Evolutionary conservation across 805 yeast species (phyloP).

Genomic region (Candida alai): DNA sequence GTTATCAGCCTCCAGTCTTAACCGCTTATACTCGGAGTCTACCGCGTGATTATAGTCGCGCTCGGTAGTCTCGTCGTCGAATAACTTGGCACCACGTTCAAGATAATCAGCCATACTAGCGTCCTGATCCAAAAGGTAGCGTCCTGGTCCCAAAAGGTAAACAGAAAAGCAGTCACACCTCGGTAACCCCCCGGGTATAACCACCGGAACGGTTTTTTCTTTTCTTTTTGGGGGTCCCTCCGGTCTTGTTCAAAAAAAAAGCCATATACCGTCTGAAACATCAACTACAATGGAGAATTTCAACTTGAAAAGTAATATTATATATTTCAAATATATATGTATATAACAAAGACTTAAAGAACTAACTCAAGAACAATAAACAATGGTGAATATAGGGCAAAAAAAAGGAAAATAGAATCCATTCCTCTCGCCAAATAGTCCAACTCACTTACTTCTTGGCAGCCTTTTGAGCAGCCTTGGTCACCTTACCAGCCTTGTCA

Average conservation of each 20-base stretch:
- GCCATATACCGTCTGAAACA: too few relatives aligned
- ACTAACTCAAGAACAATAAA: neutral
- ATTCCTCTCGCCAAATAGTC: too few relatives aligned
- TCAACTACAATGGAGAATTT: too few relatives aligned
- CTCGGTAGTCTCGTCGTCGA: constrained; percentile 20
- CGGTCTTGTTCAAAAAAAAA: too few relatives aligned
- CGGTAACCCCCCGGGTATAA: too few relatives aligned
- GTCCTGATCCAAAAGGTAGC: too few relatives aligned
- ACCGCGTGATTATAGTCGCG: constrained; percentile 72
- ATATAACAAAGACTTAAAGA: constrained; percentile 1
- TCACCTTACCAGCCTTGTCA: constrained; percentile 47
- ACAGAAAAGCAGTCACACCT: too few relatives aligned
- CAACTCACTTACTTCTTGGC: constrained; percentile 39
- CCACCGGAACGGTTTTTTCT: too few relatives aligned
- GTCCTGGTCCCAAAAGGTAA: too few relatives aligned
- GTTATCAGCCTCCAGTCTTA: constrained; percentile 64
- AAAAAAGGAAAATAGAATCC: constrained; percentile 1
- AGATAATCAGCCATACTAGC: constrained; percentile 8
- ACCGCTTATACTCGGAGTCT: constrained; percentile 58
- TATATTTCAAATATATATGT: constrained; percentile 6
- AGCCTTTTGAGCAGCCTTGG: constrained; percentile 47
- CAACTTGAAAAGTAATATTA: constrained; percentile 4
- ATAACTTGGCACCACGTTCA: constrained; percentile 26
- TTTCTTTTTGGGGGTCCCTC: too few relatives aligned
- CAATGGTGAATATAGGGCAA: neutral